These are phyloP conservation scores for Colletotrichum incanum DNA, from an alignment of 2,329 filamentous ascomycete genomes.

Conservation along the genomic window DNA sequence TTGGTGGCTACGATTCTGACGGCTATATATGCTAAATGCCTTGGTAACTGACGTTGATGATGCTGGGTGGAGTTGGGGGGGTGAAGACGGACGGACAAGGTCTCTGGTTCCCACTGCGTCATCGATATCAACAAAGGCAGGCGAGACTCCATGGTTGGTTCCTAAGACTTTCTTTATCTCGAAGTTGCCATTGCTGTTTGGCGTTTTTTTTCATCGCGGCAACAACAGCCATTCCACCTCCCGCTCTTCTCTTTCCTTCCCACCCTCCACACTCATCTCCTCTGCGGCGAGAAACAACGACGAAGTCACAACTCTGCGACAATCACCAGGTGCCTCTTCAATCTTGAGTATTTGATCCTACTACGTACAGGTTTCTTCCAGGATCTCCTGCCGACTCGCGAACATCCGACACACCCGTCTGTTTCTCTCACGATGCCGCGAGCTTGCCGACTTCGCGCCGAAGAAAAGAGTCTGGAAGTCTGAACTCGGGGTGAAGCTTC, in stretches of 20 bases:
- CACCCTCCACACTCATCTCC: not conserved
- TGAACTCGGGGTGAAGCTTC: constrained; percentile 2
- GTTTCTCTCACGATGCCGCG: not conserved
- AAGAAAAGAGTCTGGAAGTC: constrained; percentile 8
- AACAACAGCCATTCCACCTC: not conserved
- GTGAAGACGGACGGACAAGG: not conserved
- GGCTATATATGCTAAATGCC: too few relatives aligned
- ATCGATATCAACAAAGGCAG: not conserved
- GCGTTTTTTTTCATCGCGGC: not conserved
- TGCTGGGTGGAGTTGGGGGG: not conserved
- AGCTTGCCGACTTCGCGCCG: not conserved
- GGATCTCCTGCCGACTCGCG: not conserved
- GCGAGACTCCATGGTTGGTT: not conserved
- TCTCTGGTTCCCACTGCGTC: not conserved
- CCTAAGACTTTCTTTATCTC: not conserved
- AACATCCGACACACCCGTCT: not conserved
- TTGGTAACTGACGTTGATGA: not conserved
- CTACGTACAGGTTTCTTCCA: not conserved
- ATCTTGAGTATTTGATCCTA: not conserved
- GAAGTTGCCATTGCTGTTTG: not conserved
- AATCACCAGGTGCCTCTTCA: too few relatives aligned
- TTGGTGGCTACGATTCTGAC: not conserved
- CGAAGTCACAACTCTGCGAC: not conserved
- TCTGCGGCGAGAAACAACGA: not conserved
- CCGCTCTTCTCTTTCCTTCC: not conserved